Evolutionary conservation across 73 alveolate species (phyloP).

Genomic region (Durusdinium trenchii): DNA sequence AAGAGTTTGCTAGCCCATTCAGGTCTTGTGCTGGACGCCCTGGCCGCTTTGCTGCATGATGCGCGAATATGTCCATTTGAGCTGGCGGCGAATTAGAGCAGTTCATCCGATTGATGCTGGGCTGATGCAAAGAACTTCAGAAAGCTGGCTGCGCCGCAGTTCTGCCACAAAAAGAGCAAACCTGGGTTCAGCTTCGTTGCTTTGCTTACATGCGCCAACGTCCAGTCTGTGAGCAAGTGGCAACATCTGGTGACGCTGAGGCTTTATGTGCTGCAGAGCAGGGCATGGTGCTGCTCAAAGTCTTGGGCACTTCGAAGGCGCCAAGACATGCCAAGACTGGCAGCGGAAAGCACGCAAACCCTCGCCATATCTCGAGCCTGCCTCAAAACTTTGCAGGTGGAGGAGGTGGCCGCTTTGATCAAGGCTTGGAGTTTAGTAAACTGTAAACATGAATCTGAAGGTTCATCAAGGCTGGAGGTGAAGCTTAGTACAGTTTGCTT

Average conservation of each 20-base stretch:
- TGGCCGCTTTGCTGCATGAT: conserved; percentile 51
- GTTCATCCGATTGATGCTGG: no score
- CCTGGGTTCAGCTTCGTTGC: no score
- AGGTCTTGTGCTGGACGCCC: conserved; percentile 10
- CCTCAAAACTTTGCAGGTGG: not conserved
- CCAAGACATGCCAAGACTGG: not conserved
- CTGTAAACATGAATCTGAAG: not conserved
- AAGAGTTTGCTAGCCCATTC: no score
- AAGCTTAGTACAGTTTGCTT: not conserved
- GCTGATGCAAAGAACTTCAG: not conserved
- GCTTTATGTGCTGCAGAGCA: conserved; percentile 81
- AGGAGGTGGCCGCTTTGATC: conserved; percentile 80
- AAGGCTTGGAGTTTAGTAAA: conserved; percentile 2
- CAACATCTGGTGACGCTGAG: not conserved
- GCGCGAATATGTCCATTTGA: no score
- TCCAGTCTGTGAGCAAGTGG: not conserved
- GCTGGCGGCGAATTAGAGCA: not conserved
- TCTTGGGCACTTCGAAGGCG: conserved; percentile 58
- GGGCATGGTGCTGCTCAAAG: conserved; percentile 63
- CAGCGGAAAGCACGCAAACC: not conserved
- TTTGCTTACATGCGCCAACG: no score
- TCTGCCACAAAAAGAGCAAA: no score
- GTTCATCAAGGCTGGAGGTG: not conserved
- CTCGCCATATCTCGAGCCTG: not conserved
- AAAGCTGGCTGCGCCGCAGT: not conserved